Percentiles rank a stretch among this genome's conserved stretches.
Evolutionary conservation across 2,329 filamentous ascomycete genomes (phyloP).

Genomic region (Alternaria sp.): DNA sequence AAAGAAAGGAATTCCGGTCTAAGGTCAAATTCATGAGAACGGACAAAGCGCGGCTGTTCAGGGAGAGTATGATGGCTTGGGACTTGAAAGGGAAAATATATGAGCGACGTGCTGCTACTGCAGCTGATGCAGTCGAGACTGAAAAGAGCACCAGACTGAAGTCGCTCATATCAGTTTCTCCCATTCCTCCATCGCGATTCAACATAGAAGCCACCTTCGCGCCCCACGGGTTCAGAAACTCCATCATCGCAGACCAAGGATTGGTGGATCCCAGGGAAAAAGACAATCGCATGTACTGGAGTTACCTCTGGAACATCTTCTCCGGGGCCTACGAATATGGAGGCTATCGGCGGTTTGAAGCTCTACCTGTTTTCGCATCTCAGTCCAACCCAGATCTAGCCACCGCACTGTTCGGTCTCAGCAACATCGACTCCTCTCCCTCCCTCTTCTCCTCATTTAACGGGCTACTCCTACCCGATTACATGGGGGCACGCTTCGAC

Average conservation of each 20-base stretch:
- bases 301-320: neutral
- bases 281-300: neutral
- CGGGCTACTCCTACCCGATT: neutral
- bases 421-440: neutral
- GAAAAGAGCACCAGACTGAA: neutral
- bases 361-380: neutral
- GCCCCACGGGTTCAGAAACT: neutral
- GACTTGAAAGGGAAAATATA: neutral
- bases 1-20: no score
- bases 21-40: neutral
- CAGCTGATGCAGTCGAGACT: neutral
- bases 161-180: neutral
- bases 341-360: neutral
- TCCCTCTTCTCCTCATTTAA: neutral
- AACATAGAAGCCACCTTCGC: neutral
- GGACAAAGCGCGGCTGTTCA: neutral
- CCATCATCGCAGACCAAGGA: neutral
- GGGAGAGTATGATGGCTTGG: neutral
- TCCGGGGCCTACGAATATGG: neutral
- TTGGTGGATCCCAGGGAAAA: neutral
- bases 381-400: neutral
- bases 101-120: neutral
- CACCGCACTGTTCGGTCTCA: neutral
- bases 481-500: neutral
- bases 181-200: neutral